Base-by-base conservation (phyloP, 2,329 filamentous ascomycete genomes). In the Madurella mycetomatis region DNA sequence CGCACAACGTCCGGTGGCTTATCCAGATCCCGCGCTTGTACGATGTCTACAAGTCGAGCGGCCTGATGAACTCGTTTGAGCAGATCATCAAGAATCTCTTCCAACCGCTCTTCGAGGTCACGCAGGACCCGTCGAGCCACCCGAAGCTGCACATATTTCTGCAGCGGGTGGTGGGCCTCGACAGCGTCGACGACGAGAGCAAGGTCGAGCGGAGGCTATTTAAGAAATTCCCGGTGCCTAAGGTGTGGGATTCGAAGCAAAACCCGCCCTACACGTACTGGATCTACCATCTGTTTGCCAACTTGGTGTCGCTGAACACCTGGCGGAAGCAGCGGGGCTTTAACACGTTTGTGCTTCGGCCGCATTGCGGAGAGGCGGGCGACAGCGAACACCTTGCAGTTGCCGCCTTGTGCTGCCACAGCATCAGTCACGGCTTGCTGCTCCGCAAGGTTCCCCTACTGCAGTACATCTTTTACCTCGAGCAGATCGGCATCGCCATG, bases 261-360 rank as follows among this genome's bases (percentile, higher is more conserved):
- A 99, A 99, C 67, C 94, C 94, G 13, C 94, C 94, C 0, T 99
- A 99, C 74, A 96, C 88, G 69, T 99, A 99, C 73, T 99, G 94
- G 94, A 88, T 97, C 67, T 99, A 99, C 73, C 95, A 96, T 67
- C 79, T 97, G 50, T 97, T 94, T 66, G 86, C 94, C 59, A 99
- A 99, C 70, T 90, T 96, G 70, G 82, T 87, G 1, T 96, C 92
- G 9, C 79, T 99, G 63, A 99, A 99, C 68, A 82, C 87, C 55
- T 96, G 89, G 87, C 85, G 94, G 42, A 92, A 90, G 67, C 85
- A 87, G 67, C 86, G 92, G 48, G 92, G 92, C 0, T 96, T 97
- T 79, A 99, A 95, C 70, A 99, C 94, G 0, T 95, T 99, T 69
- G 79, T 95, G 16, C 77, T 99, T 49, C 84, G 94, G 40, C 94